Evolutionary conservation across 179 eudicot genomes (phyloP).

Genomic region (Spinacia oleracea): DNA sequence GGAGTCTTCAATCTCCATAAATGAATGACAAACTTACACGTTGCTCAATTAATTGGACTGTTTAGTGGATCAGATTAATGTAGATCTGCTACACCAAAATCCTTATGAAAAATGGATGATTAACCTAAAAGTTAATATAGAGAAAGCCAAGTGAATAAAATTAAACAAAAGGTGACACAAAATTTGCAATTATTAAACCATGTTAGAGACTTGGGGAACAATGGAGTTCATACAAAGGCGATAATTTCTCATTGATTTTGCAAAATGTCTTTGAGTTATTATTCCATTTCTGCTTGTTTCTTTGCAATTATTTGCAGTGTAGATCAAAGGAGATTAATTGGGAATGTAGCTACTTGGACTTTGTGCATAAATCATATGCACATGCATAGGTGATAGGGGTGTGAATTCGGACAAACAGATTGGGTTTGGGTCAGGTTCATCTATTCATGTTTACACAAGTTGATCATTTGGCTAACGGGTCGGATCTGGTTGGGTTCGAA

Average conservation of each 20-base stretch:
- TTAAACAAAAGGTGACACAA: constrained; percentile 13
- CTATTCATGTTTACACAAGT: too few species aligned
- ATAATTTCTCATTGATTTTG: constrained; percentile 7
- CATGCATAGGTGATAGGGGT: too few species aligned
- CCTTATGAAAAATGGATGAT: too few species aligned
- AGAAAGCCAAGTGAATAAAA: constrained; percentile 14
- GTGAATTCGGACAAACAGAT: too few species aligned
- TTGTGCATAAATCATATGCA: constrained; percentile 7
- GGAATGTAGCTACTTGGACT: background rate
- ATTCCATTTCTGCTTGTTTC: constrained; percentile 16
- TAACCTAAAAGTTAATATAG: background rate
- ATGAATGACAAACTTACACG: too few species aligned
- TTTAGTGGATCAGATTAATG: background rate
- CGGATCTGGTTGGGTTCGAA: too few species aligned
- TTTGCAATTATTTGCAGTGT: constrained; percentile 6
- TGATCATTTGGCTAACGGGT: too few species aligned
- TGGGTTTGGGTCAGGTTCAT: too few species aligned
- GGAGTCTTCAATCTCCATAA: too few species aligned
- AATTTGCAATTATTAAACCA: background rate
- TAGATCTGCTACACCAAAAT: background rate
- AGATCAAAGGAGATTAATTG: background rate
- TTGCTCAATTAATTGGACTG: background rate
- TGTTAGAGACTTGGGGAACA: constrained; percentile 19
- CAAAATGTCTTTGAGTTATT: background rate
- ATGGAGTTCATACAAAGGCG: constrained; percentile 14